Base-by-base conservation (phyloP, 73 alveolate species). In the Symbiodinium pilosum region DNA sequence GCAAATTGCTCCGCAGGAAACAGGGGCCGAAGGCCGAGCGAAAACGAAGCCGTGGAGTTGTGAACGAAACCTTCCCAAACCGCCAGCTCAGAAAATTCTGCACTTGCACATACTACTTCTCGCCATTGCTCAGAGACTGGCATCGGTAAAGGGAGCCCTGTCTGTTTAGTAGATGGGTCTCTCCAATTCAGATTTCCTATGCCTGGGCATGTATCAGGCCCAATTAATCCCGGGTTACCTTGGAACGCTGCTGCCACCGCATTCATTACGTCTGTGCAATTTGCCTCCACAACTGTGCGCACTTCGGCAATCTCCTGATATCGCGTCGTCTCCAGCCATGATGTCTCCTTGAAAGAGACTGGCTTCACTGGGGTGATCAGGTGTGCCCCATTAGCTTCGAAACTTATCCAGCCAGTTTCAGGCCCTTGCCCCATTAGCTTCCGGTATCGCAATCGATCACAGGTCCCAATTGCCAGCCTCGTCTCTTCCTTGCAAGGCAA, bases 51-150 rank as follows among this genome's bases (percentile, higher is more conserved):
- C 42, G 95, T 6, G 6, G 95, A 88, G 77, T 88, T 88, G 41
- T 28, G 38, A 12, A 41, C 92, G 42, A 86, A 42, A 59, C 95
- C 95, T 30, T 89, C 71, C 95, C 95, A 89, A 32, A 89, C 95
- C 44, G 87, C 4, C 28, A 64, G 75, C 39, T 88, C 95, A 9
- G 95, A 88, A 59, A 88, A 88, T 47, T 88, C 95, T 20, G 95
- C 14, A 26, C 87, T 30, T 36, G 87, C 28, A 68, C 73, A 64
- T 36, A 84, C 95, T 7, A 68, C 32, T 16, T 26, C 52, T 0
- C 95, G 95, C 95, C 95, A 89, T 5, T 89, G 95, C 51, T 59
- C 87, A 18, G 87, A 89, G 87, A 89, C 75, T 2, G 87, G 87
- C 12, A 89, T n/a, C 0, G 95, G 95, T 42, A 88, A 68, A 28